Percentiles rank a stretch among this genome's conserved stretches.
phyloP scores from a whole-genome alignment of 2,329 filamentous ascomycete species.

The Xylariaceae sp. region DNA sequence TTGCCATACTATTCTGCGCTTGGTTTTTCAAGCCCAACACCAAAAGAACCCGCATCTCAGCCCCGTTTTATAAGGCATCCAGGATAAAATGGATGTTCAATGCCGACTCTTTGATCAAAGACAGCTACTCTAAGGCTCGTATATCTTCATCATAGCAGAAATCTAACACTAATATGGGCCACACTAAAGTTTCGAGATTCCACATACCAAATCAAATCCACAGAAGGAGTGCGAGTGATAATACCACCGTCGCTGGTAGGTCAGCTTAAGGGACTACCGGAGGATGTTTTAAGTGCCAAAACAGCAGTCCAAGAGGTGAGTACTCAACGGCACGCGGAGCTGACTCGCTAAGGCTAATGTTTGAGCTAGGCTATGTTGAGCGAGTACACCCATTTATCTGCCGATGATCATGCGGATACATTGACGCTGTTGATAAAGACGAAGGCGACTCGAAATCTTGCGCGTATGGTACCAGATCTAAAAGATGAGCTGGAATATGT shows the following conservation, averaged over 20 bases:
- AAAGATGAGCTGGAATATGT: conserved; percentile 46
- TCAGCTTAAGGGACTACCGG: conserved; percentile 46
- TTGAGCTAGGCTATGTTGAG: conserved; percentile 42
- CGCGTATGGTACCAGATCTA: conserved; percentile 42
- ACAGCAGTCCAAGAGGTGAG: conserved; percentile 46
- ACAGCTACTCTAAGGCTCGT: conserved; percentile 46
- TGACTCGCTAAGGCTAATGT: not conserved
- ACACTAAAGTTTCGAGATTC: conserved; percentile 41
- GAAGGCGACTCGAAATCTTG: conserved; percentile 46
- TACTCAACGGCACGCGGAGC: not conserved
- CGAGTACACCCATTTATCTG: conserved; percentile 48
- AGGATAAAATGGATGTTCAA: conserved; percentile 49
- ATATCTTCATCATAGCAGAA: not conserved
- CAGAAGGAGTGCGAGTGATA: conserved; percentile 46
- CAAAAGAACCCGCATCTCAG: conserved; percentile 29
- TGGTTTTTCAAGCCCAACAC: conserved; percentile 38
- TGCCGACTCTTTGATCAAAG: conserved; percentile 43
- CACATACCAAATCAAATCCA: conserved; percentile 50
- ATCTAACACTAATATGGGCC: conserved; percentile 8
- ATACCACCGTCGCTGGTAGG: conserved; percentile 42
- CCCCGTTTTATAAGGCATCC: conserved; percentile 46
- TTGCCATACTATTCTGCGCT: conserved; percentile 33
- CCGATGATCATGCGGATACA: conserved; percentile 44
- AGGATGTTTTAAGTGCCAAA: conserved; percentile 45
- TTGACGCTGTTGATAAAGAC: conserved; percentile 43